Conservation (phyloP, 129 eudicot genomes). For the Cynara cardunculus region DNA sequence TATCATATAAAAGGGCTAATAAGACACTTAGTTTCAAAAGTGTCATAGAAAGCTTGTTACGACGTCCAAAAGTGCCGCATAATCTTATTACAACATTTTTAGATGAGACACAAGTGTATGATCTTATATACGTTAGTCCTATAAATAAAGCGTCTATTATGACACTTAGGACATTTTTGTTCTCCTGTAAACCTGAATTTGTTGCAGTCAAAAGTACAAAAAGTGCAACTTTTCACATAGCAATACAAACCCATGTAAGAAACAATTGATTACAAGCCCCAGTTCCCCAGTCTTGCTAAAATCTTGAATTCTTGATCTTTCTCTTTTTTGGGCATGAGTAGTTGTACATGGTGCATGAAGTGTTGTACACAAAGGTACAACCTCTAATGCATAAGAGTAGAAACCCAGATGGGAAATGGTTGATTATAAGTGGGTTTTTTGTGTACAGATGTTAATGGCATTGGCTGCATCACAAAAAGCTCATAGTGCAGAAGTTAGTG, state of each 20-base stretch:
- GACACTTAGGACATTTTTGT: no score
- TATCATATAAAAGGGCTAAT: neutral
- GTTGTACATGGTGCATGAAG: neutral
- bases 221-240: no score
- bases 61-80: neutral
- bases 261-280: neutral
- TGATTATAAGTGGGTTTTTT: conserved; percentile 7
- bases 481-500: conserved; percentile 57
- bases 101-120: neutral
- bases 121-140: neutral
- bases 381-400: neutral
- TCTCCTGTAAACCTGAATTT: no score
- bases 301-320: conserved; percentile 5
- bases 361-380: neutral
- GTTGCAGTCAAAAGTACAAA: no score
- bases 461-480: conserved; percentile 84
- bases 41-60: neutral
- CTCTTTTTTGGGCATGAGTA: neutral
- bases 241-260: conserved; percentile 2
- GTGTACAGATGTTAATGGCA: conserved; percentile 60
- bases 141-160: no score
- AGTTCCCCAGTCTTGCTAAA: neutral
- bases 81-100: no score
- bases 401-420: conserved; percentile 24
- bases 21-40: neutral